Base-by-base conservation (phyloP, 495 filamentous ascomycete species). In the Aspergillus haitiensis region DNA sequence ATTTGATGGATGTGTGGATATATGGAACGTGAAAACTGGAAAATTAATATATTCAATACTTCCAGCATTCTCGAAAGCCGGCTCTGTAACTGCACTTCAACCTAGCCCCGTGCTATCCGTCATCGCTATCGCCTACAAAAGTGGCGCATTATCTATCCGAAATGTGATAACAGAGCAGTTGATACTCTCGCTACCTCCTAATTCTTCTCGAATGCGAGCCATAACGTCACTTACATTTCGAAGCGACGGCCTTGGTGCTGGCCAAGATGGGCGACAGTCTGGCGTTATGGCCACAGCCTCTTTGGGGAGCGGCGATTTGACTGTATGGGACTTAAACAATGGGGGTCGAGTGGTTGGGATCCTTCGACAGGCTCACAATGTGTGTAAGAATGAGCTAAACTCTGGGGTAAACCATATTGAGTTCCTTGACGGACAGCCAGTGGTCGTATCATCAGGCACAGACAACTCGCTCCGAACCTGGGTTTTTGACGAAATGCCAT, bases 401-500 rank as follows among this genome's bases (percentile, higher is more conserved):
- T 76, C 77, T 39, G 85, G 85, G 34, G 78, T 88, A 11, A 94
- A 86, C 70, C 90, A 88, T 61, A 74, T 94, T 32, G 90, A 98
- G 67, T 99, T 98, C 67, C 77, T 99, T 16, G 75, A 88, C n/a
- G 93, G 92, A 3, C 95, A 98, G 68, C 89, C 90, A 13, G 86
- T 97, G 1, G 81, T 99, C 34, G 81, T 97, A 33, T 96, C 92
- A 4, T 91, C 89, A 58, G 95, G 92, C 27, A 81, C 89, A 36
- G 94, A 99, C 71, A 99, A 99, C 71, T 89, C 91, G 35, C 76
- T 99, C 42, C 96, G 91, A 70, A 91, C 88, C 5, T 97, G 93
- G 93, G 93, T 96, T 59, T 95, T 97, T 63, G 91, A 96, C 67
- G 86, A 93, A 59, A 86, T 86, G 3, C 90, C 91, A 4, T 93